A percentile compares a stretch with the other conserved stretches of the same genome.
These are phyloP conservation scores for Meira miltonrushii DNA, from an alignment of 1,284 basidiomycete species.

Conservation along the genomic window DNA sequence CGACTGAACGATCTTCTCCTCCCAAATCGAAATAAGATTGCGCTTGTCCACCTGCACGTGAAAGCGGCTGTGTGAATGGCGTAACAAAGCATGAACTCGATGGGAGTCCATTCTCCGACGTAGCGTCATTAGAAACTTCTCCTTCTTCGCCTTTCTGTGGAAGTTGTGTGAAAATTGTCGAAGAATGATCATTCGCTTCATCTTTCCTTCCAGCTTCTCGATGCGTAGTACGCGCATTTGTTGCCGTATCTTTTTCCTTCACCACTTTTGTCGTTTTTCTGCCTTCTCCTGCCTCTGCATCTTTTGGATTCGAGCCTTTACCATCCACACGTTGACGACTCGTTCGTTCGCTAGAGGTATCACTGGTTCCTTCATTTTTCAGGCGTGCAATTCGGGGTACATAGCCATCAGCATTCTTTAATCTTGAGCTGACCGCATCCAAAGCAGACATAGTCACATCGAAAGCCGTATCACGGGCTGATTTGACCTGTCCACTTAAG, in stretches of 20 bases:
- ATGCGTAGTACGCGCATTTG: background rate
- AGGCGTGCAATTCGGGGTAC: background rate
- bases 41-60: background rate
- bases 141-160: background rate
- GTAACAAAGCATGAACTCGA: too few species aligned
- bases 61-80: too few species aligned
- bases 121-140: background rate
- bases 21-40: conserved; percentile 14
- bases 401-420: conserved; percentile 2
- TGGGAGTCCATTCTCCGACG: background rate
- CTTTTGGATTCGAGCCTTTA: background rate
- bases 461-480: too few species aligned
- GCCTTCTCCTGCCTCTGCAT: background rate
- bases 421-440: background rate
- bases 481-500: background rate
- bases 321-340: background rate
- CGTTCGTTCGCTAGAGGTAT: background rate
- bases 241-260: conserved; percentile 4
- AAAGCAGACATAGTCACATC: too few species aligned
- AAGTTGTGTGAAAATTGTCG: background rate
- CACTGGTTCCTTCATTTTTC: background rate
- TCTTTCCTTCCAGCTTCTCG: background rate
- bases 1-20: conserved; percentile 30
- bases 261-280: background rate
- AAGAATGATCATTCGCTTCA: background rate